These are phyloP conservation scores for Teratosphaeria nubilosa DNA, from an alignment of 2,329 filamentous ascomycete genomes.

Conservation along the genomic window DNA sequence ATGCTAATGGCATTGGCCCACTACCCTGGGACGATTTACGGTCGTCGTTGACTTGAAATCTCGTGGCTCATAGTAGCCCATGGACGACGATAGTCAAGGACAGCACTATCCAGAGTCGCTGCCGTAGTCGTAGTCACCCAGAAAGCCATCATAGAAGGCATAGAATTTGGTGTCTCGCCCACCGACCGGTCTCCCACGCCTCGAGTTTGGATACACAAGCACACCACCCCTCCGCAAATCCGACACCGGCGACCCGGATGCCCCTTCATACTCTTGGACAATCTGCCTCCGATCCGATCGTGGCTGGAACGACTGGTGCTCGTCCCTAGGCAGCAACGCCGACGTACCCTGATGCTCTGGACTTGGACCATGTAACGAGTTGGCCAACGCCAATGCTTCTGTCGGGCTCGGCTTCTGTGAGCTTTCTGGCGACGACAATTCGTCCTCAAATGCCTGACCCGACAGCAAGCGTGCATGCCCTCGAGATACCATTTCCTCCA, in stretches of 20 bases:
- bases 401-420: neutral
- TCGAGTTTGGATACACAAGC: neutral
- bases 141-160: constrained; percentile 15
- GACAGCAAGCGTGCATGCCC: neutral
- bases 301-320: neutral
- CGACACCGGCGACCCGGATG: too few relatives aligned
- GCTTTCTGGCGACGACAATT: constrained; percentile 1
- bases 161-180: constrained; percentile 14
- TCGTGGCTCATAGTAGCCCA: neutral
- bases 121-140: constrained; percentile 1
- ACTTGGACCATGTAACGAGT: constrained; percentile 3
- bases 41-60: too few relatives aligned
- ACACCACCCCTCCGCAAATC: neutral
- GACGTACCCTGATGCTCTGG: constrained; percentile 2
- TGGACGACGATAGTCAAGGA: neutral
- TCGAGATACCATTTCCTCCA: neutral
- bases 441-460: neutral
- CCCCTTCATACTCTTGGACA: neutral
- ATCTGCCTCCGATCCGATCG: neutral
- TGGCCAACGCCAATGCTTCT: neutral
- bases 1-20: neutral
- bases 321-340: constrained; percentile 2
- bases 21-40: neutral
- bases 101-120: neutral
- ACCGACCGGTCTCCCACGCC: neutral